phyloP scores from a whole-genome alignment of 495 filamentous ascomycete species.

The Cryomyces minteri region DNA sequence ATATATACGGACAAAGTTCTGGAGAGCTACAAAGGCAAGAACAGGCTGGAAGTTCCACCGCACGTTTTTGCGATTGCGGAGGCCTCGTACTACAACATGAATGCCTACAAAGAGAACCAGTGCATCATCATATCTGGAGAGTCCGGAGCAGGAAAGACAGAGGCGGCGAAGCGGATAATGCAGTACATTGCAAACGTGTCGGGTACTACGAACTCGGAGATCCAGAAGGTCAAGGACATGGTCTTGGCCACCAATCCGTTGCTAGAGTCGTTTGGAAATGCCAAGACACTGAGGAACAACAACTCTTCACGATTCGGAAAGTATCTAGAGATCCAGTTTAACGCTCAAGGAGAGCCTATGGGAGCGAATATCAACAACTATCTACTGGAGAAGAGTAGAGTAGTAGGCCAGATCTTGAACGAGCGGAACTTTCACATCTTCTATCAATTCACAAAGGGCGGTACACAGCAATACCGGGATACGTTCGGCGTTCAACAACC shows the following conservation, averaged over 20 bases:
- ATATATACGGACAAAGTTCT: slow-evolving; percentile 94
- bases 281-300: slow-evolving; percentile 95
- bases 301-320: slow-evolving; percentile 98
- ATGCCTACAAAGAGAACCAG: slow-evolving; percentile 96
- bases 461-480: slow-evolving; percentile 66
- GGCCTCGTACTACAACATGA: slow-evolving; percentile 98
- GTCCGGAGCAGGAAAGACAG: slow-evolving; percentile 98
- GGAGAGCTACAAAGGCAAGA: slow-evolving; percentile 85
- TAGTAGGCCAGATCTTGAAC: slow-evolving; percentile 87
- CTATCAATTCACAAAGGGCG: slow-evolving; percentile 95
- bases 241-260: slow-evolving; percentile 95
- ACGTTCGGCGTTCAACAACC: slow-evolving; percentile 80
- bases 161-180: slow-evolving; percentile 97
- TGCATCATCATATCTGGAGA: slow-evolving; percentile 99
- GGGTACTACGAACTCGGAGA: slow-evolving; percentile 72
- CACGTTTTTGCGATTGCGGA: slow-evolving; percentile 98
- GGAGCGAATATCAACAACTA: slow-evolving; percentile 98
- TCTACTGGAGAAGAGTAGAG: slow-evolving; percentile 83
- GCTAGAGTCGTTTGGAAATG: slow-evolving; percentile 94
- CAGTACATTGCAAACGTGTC: slow-evolving; percentile 98
- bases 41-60: slow-evolving; percentile 72
- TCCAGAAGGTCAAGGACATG: slow-evolving; percentile 97
- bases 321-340: slow-evolving; percentile 96
- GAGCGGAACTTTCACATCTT: slow-evolving; percentile 99
- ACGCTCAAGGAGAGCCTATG: slow-evolving; percentile 76